Conservation (phyloP, 129 eudicot genomes). For the Saussurea involucrata region DNA sequence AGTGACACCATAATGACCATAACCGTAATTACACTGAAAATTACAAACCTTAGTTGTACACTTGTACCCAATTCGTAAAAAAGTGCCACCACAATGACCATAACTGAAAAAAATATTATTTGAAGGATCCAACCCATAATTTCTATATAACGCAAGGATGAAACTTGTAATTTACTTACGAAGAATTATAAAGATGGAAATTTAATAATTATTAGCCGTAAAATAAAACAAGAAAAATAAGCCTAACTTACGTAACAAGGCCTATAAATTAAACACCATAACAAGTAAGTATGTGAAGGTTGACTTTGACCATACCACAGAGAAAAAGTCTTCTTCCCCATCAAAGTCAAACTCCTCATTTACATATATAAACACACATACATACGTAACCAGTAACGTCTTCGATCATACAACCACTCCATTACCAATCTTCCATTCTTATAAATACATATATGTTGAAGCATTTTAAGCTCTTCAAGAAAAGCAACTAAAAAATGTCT, state of each 20-base stretch:
- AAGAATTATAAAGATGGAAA: too few species aligned
- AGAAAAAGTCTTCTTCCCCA: not conserved
- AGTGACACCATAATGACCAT: too few species aligned
- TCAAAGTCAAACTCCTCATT: constrained; percentile 14
- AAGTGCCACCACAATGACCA: too few species aligned
- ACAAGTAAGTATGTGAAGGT: not conserved
- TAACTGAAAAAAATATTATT: too few species aligned
- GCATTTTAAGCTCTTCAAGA: not conserved
- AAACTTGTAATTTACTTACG: too few species aligned
- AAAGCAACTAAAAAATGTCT: constrained; percentile 11
- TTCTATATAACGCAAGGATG: too few species aligned
- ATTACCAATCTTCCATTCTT: constrained; percentile 10
- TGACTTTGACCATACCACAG: constrained; percentile 12
- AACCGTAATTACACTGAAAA: too few species aligned
- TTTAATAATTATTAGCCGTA: too few species aligned
- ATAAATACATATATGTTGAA: not conserved
- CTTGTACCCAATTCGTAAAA: too few species aligned
- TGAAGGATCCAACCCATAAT: too few species aligned
- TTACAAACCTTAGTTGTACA: too few species aligned
- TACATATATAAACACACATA: constrained; percentile 1
- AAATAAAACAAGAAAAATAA: not conserved
- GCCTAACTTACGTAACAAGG: constrained; percentile 7
- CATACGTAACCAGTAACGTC: constrained; percentile 16
- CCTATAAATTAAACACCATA: not conserved
- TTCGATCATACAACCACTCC: constrained; percentile 11